Evolutionary conservation across 192 early-diverging fungal genomes (phyloP), one percentile per base, ranked within the genome.

Genomic region (Rhizophagus prolifer): DNA sequence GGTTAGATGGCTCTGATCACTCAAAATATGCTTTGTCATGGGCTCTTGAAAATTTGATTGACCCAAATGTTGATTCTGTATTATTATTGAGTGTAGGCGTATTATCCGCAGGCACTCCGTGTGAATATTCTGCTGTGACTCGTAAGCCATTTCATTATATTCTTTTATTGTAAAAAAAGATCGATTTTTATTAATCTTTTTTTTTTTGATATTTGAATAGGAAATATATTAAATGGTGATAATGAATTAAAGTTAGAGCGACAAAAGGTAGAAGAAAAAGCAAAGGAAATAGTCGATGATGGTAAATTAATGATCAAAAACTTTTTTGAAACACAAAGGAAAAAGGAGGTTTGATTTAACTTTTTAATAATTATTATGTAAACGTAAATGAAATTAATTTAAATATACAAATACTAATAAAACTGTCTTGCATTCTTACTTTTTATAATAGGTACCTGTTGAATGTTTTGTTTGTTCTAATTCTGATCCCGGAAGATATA

Each of bases 101-200:
- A 23, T 38, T 74, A 23, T 26, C 38, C 25, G n/a, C 21, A 2
- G 36, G 14, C 21, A 12, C 72, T 9, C 30, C 72, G 4, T 61
- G 59, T 61, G 72, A 74, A 74, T 74, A 74, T 61, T 41, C 54
- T 9, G 72, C 72, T n/a, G 72, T 26, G 12, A 61, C 72, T 41
- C 25, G 72, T 74, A 61, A 61, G 58, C 59, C 36, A 5, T 12
- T 70, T 10, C 4, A 47, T 25, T 46, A 5, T 23, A 16, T 46
- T n/a, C 4, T 10, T 26, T 50, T 25, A 47, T 16, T 30, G 9
- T 14, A 10, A 47, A 46, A 25, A 9, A 47, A 10, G 28, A 46
- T 4, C 2, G 19, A 69, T 21, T 2, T 47, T 13, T 41, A n/a
- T n/a, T n/a, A n/a, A n/a, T 38, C 23, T 67, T 14, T 28, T 14